Evolutionary conservation across 352 stramenopile genomes (phyloP).

Genomic region (Globisporangium polare): DNA sequence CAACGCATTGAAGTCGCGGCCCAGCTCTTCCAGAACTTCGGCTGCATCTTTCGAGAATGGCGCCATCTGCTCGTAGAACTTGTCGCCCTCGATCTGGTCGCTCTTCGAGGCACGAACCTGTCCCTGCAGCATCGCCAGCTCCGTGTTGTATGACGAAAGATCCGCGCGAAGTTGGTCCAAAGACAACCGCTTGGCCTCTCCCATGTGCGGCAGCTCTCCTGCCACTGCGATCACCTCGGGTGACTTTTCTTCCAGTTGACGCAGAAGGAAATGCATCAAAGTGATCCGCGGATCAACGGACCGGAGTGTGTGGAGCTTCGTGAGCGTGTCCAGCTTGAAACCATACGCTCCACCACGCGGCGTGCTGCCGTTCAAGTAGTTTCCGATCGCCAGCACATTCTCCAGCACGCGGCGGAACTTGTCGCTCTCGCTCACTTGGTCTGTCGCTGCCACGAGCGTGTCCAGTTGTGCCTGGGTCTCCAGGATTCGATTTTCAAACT

Average conservation of each 20-base stretch:
- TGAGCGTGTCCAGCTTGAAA: constrained; percentile 90
- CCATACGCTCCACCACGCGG: constrained; percentile 86
- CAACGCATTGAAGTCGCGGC: constrained; percentile 65
- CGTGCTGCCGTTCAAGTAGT: constrained; percentile 91
- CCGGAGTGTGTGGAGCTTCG: constrained; percentile 87
- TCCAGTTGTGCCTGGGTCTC: constrained; percentile 83
- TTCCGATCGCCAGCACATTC: constrained; percentile 87
- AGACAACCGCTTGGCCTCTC: constrained; percentile 73
- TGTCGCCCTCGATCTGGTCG: constrained; percentile 66
- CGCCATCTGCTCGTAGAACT: constrained; percentile 79
- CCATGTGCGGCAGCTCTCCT: constrained; percentile 73
- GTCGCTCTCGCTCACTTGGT: constrained; percentile 77
- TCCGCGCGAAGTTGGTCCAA: constrained; percentile 81
- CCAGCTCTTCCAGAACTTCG: constrained; percentile 78
- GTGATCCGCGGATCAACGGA: constrained; percentile 74
- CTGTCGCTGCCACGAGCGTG: constrained; percentile 72
- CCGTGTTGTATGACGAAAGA: constrained; percentile 77
- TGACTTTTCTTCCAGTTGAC: constrained; percentile 71
- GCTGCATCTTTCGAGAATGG: constrained; percentile 78
- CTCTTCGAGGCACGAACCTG: constrained; percentile 78
- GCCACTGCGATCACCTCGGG: constrained; percentile 77
- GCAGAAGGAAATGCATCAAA: constrained; percentile 79
- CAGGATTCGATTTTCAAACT: constrained; percentile 83
- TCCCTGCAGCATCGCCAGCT: constrained; percentile 79
- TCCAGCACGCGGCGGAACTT: constrained; percentile 80